A percentile compares a stretch with the other conserved stretches of the same genome.
phyloP scores from a whole-genome alignment of 352 stramenopile species.

The Globisporangium solare region DNA sequence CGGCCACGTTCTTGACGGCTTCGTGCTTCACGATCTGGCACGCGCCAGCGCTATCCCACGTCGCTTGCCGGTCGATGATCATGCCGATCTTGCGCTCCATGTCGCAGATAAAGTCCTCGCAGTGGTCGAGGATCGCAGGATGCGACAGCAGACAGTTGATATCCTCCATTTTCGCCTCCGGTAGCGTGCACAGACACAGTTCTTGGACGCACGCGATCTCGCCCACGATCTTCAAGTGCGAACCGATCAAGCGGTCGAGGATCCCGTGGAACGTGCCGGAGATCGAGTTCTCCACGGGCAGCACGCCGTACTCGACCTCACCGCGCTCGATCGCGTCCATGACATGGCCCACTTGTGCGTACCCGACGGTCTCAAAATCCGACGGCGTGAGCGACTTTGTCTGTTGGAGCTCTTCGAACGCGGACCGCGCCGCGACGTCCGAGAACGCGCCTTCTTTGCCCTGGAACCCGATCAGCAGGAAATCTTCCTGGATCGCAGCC shows the following conservation, averaged over 20 bases:
- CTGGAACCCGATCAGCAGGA: slow-evolving; percentile 64
- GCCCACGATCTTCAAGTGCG: slow-evolving; percentile 64
- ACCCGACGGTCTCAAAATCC: slow-evolving; percentile 59
- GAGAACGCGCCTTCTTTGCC: slow-evolving; percentile 72
- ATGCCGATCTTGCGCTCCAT: slow-evolving; percentile 45
- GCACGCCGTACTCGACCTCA: slow-evolving; percentile 51
- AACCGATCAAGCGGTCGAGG: slow-evolving; percentile 57
- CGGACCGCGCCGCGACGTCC: slow-evolving; percentile 46
- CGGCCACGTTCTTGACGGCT: slow-evolving; percentile 37
- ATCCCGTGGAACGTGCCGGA: slow-evolving; percentile 73
- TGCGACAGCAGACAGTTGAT: slow-evolving; percentile 59
- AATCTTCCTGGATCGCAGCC: slow-evolving; percentile 26
- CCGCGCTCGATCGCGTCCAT: slow-evolving; percentile 53
- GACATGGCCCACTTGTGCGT: slow-evolving; percentile 49
- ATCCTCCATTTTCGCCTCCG: slow-evolving; percentile 31
- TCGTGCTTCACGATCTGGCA: slow-evolving; percentile 65
- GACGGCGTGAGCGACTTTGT: slow-evolving; percentile 31
- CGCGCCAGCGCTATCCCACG: slow-evolving; percentile 60
- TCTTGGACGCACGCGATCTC: slow-evolving; percentile 67
- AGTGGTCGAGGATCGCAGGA: slow-evolving; percentile 59
- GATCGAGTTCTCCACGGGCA: slow-evolving; percentile 72
- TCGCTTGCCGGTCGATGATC: slow-evolving; percentile 58
- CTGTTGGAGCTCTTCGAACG: slow-evolving; percentile 58
- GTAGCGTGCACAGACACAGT: slow-evolving; percentile 51
- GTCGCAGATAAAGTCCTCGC: slow-evolving; percentile 58